Conservation (phyloP, 306 rosid genomes). For the Sesbania bispinosa region DNA sequence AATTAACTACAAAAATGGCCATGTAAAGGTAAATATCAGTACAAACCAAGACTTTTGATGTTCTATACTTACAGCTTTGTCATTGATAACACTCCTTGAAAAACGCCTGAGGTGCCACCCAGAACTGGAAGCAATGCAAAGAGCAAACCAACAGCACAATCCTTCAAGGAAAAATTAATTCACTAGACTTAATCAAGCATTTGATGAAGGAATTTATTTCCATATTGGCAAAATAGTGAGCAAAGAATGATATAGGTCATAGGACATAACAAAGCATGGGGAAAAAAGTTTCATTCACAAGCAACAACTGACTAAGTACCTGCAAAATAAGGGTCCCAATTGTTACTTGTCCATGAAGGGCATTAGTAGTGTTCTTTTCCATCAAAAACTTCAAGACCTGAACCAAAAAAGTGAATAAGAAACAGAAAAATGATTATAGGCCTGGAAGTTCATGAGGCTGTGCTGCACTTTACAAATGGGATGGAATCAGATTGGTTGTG, state of each 20-base stretch:
- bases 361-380: constrained; percentile 74
- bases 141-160: constrained; percentile 97
- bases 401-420: constrained; percentile 13
- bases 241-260: neutral
- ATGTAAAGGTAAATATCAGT: constrained; percentile 34
- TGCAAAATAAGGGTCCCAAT: constrained; percentile 92
- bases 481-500: constrained; percentile 21
- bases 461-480: neutral
- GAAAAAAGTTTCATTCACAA: neutral
- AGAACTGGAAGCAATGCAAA: constrained; percentile 97
- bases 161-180: constrained; percentile 49
- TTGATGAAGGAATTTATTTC: constrained; percentile 11
- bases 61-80: constrained; percentile 68
- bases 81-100: constrained; percentile 94
- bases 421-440: neutral
- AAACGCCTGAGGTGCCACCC: constrained; percentile 92
- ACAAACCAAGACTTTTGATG: constrained; percentile 54
- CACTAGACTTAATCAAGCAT: constrained; percentile 27
- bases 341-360: constrained; percentile 95
- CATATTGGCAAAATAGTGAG: constrained; percentile 12
- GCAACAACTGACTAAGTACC: constrained; percentile 39
- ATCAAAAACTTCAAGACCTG: constrained; percentile 93
- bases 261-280: neutral
- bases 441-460: constrained; percentile 8
- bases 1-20: neutral